A percentile compares a stretch with the other conserved stretches of the same genome.
Evolutionary conservation across 148 eudicot genomes (phyloP).

Genomic region (Agrostemma githago): DNA sequence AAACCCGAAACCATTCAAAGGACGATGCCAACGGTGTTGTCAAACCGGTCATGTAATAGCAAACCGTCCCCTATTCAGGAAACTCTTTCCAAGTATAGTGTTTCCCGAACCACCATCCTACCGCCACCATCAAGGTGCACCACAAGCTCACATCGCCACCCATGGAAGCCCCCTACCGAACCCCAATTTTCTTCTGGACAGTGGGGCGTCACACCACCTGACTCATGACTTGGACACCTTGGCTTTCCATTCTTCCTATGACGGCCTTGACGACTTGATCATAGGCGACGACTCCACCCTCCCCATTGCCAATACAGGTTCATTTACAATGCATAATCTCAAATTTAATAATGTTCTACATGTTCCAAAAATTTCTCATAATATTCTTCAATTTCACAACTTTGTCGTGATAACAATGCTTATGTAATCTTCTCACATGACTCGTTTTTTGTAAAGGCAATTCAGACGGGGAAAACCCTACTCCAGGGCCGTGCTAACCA

Average conservation of each 20-base stretch:
- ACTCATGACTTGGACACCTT: neutral
- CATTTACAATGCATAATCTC: neutral
- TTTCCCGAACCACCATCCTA: too few relatives aligned
- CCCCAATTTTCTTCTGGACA: too few relatives aligned
- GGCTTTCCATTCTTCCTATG: neutral
- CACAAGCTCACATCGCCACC: neutral
- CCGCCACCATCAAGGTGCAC: neutral
- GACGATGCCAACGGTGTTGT: too few relatives aligned
- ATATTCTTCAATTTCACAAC: conserved; percentile 21
- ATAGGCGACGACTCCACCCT: neutral
- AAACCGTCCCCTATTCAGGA: too few relatives aligned
- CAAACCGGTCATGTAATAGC: too few relatives aligned
- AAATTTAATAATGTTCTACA: conserved; percentile 13
- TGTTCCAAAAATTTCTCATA: conserved; percentile 14
- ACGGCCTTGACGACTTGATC: too few relatives aligned
- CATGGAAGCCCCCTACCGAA: neutral
- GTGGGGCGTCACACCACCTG: neutral
- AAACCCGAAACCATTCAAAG: too few relatives aligned
- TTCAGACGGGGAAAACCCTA: too few relatives aligned
- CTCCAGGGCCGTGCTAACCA: neutral
- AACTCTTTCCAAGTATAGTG: too few relatives aligned
- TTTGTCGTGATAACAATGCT: conserved; percentile 7
- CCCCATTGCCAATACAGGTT: neutral
- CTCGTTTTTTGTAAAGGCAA: conserved; percentile 1
- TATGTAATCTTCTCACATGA: neutral